phyloP scores from a whole-genome alignment of 2,329 filamentous ascomycete genomes.

The Davidsoniella eucalypti region DNA sequence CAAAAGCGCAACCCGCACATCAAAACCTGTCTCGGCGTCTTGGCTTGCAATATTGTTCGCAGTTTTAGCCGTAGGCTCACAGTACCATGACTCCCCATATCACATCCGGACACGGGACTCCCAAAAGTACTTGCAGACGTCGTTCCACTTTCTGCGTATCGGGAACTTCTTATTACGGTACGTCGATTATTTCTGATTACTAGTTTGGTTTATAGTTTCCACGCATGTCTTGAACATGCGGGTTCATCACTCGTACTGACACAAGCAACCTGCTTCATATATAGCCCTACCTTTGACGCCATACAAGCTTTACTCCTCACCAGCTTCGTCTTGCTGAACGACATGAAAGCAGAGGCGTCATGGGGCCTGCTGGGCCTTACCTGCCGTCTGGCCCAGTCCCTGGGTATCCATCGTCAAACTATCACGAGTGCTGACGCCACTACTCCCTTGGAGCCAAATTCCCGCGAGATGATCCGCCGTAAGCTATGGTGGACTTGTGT shows the following conservation, averaged over 20 bases:
- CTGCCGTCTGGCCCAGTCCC: slow-evolving; percentile 46
- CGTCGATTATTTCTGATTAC: slow-evolving; percentile 8
- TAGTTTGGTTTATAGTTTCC: neutral
- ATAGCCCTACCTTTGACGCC: slow-evolving; percentile 46
- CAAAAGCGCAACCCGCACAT: slow-evolving; percentile 27
- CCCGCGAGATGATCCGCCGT: slow-evolving; percentile 38
- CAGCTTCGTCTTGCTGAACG: slow-evolving; percentile 47
- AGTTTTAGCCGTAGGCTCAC: slow-evolving; percentile 47
- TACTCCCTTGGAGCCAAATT: slow-evolving; percentile 26
- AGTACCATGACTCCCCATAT: slow-evolving; percentile 49
- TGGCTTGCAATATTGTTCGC: slow-evolving; percentile 51
- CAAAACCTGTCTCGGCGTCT: slow-evolving; percentile 41
- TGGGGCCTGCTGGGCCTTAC: slow-evolving; percentile 50
- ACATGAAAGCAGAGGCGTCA: slow-evolving; percentile 54
- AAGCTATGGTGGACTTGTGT: slow-evolving; percentile 49
- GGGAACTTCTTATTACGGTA: slow-evolving; percentile 46
- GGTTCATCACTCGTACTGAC: no score
- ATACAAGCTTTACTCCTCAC: slow-evolving; percentile 48
- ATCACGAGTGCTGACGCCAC: slow-evolving; percentile 30
- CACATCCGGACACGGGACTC: slow-evolving; percentile 42
- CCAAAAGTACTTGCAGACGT: slow-evolving; percentile 45
- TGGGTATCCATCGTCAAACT: slow-evolving; percentile 38
- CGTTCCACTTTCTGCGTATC: slow-evolving; percentile 46
- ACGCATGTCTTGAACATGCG: neutral
- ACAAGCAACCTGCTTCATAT: slow-evolving; percentile 7